Conservation (phyloP, 1,284 basidiomycete genomes). For the Exobasidium cylindrosporum region DNA sequence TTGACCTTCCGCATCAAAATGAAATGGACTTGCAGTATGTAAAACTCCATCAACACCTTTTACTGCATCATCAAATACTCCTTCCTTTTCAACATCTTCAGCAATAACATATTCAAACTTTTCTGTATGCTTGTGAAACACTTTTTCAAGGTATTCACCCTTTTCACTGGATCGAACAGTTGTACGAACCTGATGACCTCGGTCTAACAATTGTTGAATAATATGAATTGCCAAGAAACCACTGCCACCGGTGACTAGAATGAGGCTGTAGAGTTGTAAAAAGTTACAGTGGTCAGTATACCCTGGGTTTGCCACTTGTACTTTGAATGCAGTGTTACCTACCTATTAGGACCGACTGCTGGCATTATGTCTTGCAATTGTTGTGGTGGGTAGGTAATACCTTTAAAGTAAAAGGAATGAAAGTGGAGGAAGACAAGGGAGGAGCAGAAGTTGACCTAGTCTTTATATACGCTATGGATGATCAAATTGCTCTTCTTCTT, state of each 20-base stretch:
- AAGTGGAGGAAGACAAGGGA: too few species aligned
- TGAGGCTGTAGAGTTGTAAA: conserved; percentile 32
- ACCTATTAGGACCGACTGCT: conserved; percentile 6
- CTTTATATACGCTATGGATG: too few species aligned
- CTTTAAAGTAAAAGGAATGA: too few species aligned
- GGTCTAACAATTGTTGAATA: conserved; percentile 58
- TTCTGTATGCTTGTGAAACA: conserved; percentile 60
- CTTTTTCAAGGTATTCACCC: conserved; percentile 59
- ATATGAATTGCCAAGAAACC: conserved; percentile 57
- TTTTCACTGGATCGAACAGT: conserved; percentile 63
- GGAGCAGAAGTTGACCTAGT: too few species aligned
- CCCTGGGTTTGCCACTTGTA: not conserved
- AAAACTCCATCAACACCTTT: conserved; percentile 66
- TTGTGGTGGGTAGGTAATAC: too few species aligned
- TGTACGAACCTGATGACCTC: conserved; percentile 60
- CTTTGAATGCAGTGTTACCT: not conserved
- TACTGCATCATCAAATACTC: conserved; percentile 70
- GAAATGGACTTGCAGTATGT: conserved; percentile 64
- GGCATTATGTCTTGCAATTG: too few species aligned
- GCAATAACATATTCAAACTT: conserved; percentile 62
- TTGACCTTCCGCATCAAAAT: conserved; percentile 46
- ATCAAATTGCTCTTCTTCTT: too few species aligned
- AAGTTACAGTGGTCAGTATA: not conserved
- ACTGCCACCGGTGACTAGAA: conserved; percentile 58
- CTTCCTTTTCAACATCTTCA: conserved; percentile 63